Percentiles rank a stretch among this genome's conserved stretches.
Evolutionary conservation across 306 rosid genomes (phyloP).

Genomic region (Lablab purpureus): DNA sequence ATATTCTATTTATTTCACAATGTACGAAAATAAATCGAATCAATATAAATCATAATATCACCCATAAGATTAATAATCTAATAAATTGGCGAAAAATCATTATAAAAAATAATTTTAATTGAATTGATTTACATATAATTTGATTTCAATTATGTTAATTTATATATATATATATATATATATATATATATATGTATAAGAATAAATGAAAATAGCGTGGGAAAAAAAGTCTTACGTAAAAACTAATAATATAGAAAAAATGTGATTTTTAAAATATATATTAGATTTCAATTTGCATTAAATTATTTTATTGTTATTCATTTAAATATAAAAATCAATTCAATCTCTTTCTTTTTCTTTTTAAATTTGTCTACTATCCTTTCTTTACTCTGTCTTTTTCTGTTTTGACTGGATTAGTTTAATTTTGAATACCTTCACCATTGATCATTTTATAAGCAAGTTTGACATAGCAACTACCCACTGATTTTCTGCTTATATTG

Average conservation of each 20-base stretch:
- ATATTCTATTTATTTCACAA: too few species aligned
- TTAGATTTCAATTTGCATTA: neutral
- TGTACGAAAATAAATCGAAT: too few species aligned
- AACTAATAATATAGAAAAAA: neutral
- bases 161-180: neutral
- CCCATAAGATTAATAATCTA: too few species aligned
- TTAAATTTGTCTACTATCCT: neutral
- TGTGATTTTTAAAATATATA: neutral
- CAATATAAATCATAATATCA: too few species aligned
- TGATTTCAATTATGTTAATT: neutral
- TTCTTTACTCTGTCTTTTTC: neutral
- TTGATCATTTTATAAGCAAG: conserved; percentile 23
- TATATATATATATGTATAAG: neutral
- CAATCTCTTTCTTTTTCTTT: neutral
- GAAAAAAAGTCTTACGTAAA: neutral
- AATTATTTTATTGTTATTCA: neutral
- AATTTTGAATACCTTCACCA: neutral
- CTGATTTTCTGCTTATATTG: neutral
- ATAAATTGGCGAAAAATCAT: too few species aligned
- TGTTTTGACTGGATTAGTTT: neutral
- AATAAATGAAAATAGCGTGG: neutral
- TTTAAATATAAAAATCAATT: neutral
- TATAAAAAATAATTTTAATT: too few species aligned
- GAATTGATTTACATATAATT: too few species aligned
- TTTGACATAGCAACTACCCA: conserved; percentile 1